A percentile compares a stretch with the other conserved stretches of the same genome.
Conservation (phyloP, 768 basidiomycete genomes). For the Pleurotus citrinopileatus region DNA sequence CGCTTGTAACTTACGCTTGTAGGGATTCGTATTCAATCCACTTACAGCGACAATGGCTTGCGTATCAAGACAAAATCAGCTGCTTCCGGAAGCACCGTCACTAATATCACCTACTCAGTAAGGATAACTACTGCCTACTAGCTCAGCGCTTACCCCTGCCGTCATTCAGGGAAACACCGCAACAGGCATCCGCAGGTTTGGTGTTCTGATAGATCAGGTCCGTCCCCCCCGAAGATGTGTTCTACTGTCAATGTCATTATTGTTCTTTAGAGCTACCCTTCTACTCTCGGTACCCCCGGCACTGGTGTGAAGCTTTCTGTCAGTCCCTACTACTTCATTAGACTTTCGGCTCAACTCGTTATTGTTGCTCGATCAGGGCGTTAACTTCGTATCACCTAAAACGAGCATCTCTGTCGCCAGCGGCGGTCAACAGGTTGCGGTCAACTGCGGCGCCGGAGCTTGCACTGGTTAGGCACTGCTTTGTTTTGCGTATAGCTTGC, state of each 20-base stretch:
- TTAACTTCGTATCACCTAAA: slow-evolving; percentile 42
- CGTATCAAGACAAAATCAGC: slow-evolving; percentile 56
- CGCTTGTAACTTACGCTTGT: background rate
- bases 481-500: background rate
- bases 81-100: slow-evolving; percentile 45
- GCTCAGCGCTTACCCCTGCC: too few species aligned
- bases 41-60: slow-evolving; percentile 45
- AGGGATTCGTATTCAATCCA: background rate
- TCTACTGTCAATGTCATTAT: slow-evolving; percentile 6
- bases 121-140: too few species aligned
- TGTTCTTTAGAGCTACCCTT: slow-evolving; percentile 51
- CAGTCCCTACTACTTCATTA: slow-evolving; percentile 15
- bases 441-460: slow-evolving; percentile 52
- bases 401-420: slow-evolving; percentile 41
- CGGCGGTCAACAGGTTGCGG: slow-evolving; percentile 43
- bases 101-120: slow-evolving; percentile 48
- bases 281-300: slow-evolving; percentile 49
- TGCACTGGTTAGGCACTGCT: slow-evolving; percentile 39
- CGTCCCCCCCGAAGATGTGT: slow-evolving; percentile 7
- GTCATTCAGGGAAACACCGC: slow-evolving; percentile 48
- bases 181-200: slow-evolving; percentile 44
- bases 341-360: background rate
- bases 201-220: slow-evolving; percentile 60
- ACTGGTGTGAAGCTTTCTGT: slow-evolving; percentile 59
- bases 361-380: slow-evolving; percentile 28